Percentiles rank a stretch among this genome's conserved stretches.
phyloP scores from a whole-genome alignment of 768 basidiomycete genomes.

The Tulasnella sp. region DNA sequence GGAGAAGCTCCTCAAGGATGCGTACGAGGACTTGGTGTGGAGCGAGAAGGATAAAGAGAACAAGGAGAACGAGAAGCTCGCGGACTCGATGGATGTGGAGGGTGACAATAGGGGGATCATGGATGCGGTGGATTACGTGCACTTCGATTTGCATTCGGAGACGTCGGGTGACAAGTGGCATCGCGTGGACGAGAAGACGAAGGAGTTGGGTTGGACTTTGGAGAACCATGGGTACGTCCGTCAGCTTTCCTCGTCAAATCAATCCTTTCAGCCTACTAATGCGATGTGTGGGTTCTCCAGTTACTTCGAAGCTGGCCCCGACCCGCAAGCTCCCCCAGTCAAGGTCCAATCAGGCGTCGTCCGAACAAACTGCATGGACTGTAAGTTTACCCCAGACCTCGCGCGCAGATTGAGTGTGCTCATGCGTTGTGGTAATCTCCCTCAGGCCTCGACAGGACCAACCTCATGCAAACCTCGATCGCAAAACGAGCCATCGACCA shows the following conservation, averaged over 20 bases:
- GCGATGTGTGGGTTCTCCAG: conserved; percentile 41
- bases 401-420: neutral
- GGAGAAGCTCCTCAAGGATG: conserved; percentile 93
- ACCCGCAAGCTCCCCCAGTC: conserved; percentile 47
- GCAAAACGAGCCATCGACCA: conserved; percentile 78
- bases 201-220: conserved; percentile 67
- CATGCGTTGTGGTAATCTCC: neutral
- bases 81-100: conserved; percentile 56
- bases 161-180: conserved; percentile 95
- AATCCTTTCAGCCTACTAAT: neutral
- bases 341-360: conserved; percentile 70
- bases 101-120: conserved; percentile 57
- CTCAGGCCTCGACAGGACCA: conserved; percentile 77
- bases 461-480: conserved; percentile 89
- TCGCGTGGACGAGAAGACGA: conserved; percentile 76
- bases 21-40: conserved; percentile 73
- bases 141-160: conserved; percentile 97
- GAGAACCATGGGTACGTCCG: conserved; percentile 58
- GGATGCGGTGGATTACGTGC: conserved; percentile 68
- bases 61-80: conserved; percentile 92
- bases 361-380: conserved; percentile 96
- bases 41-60: conserved; percentile 47
- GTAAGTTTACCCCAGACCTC: conserved; percentile 11
- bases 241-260: conserved; percentile 1
- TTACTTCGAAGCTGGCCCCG: conserved; percentile 67